Percentiles rank a stretch among this genome's conserved stretches.
Evolutionary conservation across 2,329 filamentous ascomycete genomes (phyloP).

Genomic region (Harringtonia aguacate): DNA sequence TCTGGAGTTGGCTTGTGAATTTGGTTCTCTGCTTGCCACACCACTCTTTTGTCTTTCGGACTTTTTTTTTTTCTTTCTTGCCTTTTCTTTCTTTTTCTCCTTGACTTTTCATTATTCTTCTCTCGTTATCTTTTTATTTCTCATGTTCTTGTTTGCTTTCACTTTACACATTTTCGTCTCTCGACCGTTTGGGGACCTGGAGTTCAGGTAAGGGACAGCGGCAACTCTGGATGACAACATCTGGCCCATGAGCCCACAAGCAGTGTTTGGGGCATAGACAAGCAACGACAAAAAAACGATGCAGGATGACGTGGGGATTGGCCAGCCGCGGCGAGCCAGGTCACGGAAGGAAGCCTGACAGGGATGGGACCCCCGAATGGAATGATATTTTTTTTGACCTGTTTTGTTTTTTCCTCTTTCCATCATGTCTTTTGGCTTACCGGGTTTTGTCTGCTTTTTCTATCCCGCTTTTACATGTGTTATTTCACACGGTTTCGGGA

Average conservation of each 20-base stretch:
- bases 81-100: neutral
- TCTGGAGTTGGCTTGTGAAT: neutral
- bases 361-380: too few relatives aligned
- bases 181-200: too few relatives aligned
- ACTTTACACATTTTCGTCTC: too few relatives aligned
- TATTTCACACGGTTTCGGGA: neutral
- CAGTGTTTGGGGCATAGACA: too few relatives aligned
- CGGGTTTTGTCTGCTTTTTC: neutral
- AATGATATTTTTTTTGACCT: too few relatives aligned
- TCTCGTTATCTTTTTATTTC: neutral
- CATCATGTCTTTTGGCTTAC: neutral
- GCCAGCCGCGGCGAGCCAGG: too few relatives aligned
- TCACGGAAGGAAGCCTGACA: too few relatives aligned
- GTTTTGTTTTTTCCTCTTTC: neutral
- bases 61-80: neutral
- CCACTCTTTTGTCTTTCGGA: neutral
- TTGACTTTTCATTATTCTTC: neutral
- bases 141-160: neutral
- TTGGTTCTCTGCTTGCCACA: neutral
- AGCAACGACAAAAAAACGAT: too few relatives aligned
- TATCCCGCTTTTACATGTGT: neutral
- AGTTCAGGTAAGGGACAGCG: too few relatives aligned
- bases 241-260: too few relatives aligned
- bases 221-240: too few relatives aligned
- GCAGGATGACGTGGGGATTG: too few relatives aligned